Evolutionary conservation across 139 green algal genomes (phyloP).

Genomic region (Ulvella scutata): DNA sequence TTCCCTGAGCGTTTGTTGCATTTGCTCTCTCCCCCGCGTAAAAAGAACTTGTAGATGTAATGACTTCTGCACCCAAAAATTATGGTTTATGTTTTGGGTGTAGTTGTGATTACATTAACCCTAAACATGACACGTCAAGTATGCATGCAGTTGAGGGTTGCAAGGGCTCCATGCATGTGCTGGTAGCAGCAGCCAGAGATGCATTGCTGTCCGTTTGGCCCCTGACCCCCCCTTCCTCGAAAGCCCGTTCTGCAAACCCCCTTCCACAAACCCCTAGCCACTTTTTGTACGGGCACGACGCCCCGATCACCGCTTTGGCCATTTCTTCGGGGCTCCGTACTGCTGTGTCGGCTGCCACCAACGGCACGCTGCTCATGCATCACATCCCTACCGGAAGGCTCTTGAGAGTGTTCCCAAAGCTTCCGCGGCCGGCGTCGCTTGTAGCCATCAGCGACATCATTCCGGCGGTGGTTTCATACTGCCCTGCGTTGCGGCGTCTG

Average conservation of each 20-base stretch:
- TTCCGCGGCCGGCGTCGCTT: background rate
- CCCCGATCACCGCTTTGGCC: background rate
- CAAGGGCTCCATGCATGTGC: background rate
- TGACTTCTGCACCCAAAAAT: too few species aligned
- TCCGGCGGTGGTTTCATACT: background rate
- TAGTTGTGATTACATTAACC: too few species aligned
- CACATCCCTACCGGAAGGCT: background rate
- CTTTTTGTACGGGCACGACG: background rate
- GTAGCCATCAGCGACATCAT: background rate
- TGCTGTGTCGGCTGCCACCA: background rate
- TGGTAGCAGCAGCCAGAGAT: background rate
- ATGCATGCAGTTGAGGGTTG: background rate
- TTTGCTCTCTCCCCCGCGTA: too few species aligned
- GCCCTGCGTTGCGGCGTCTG: background rate
- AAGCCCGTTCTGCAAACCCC: background rate
- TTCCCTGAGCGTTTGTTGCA: too few species aligned
- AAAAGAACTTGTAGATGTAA: too few species aligned
- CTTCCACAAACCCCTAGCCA: background rate
- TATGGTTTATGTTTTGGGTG: too few species aligned
- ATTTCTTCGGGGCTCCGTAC: background rate
- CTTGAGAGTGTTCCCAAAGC: background rate
- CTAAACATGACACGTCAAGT: too few species aligned
- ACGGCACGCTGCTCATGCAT: background rate
- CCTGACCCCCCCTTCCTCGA: background rate
- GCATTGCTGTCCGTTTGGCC: constrained; percentile 1